Evolutionary conservation across 208 protist genomes (phyloP).

Genomic region (Leishmania amazonensis): DNA sequence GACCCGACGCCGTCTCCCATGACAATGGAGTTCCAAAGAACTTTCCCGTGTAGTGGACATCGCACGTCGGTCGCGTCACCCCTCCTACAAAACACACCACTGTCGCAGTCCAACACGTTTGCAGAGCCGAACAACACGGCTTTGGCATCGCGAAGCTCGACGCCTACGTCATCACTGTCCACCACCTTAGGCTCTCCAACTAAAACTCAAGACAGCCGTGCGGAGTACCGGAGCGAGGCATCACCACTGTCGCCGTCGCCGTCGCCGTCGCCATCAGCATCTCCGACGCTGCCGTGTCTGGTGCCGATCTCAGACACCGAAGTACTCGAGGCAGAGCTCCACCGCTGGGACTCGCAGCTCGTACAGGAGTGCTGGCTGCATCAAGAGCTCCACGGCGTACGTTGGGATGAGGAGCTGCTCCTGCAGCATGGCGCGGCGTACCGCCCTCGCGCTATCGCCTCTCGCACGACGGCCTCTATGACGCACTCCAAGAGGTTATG

Average conservation of each 20-base stretch:
- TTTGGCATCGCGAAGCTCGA: not conserved
- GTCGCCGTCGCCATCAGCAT: not conserved
- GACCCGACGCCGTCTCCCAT: constrained; percentile 11
- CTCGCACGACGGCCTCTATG: constrained; percentile 51
- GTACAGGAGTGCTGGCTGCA: constrained; percentile 79
- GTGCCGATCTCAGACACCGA: constrained; percentile 51
- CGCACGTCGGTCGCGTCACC: not conserved
- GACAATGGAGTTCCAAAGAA: not conserved
- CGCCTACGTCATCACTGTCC: not conserved
- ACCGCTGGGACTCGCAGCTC: constrained; percentile 41
- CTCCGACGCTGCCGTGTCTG: constrained; percentile 9
- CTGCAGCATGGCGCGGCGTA: constrained; percentile 59
- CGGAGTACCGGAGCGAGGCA: constrained; percentile 2
- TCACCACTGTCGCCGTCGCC: not conserved
- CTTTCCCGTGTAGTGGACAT: not conserved
- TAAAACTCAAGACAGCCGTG: constrained; percentile 1
- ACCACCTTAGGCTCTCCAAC: not conserved
- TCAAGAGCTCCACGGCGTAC: constrained; percentile 47
- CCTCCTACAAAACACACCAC: not conserved
- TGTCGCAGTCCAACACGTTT: not conserved
- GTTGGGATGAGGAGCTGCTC: constrained; percentile 60
- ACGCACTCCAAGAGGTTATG: constrained; percentile 68
- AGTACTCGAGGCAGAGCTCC: constrained; percentile 58
- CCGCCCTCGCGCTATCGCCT: constrained; percentile 61
- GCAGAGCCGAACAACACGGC: not conserved